A percentile compares a stretch with the other conserved stretches of the same genome.
Evolutionary conservation across 768 basidiomycete genomes (phyloP).

Genomic region (Pleurotus eryngii): DNA sequence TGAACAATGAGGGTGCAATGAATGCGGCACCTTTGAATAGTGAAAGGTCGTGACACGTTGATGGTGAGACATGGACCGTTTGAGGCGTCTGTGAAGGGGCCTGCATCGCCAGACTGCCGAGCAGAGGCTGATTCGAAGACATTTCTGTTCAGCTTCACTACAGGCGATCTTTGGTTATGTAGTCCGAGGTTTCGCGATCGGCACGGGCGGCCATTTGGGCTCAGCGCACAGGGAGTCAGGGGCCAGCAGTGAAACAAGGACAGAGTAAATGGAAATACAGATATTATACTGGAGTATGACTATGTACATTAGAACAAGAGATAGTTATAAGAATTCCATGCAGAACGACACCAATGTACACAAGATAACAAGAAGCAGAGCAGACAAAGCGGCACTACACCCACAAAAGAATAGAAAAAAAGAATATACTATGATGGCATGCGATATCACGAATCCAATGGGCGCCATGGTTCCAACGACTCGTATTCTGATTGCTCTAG

Average conservation of each 20-base stretch:
- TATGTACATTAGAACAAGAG: constrained; percentile 3
- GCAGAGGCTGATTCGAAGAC: constrained; percentile 41
- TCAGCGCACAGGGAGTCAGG: neutral
- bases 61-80: constrained; percentile 66
- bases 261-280: neutral
- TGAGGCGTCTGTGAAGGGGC: constrained; percentile 57
- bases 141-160: constrained; percentile 14
- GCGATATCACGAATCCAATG: constrained; percentile 2
- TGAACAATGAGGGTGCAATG: neutral
- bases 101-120: constrained; percentile 71
- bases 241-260: neutral
- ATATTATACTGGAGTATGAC: neutral
- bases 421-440: constrained; percentile 1
- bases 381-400: neutral
- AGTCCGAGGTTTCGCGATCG: too few species aligned
- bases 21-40: constrained; percentile 64
- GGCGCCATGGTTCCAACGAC: constrained; percentile 15
- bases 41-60: constrained; percentile 72
- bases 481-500: constrained; percentile 16
- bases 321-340: neutral
- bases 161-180: too few species aligned
- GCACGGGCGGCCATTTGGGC: neutral
- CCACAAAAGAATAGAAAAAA: neutral
- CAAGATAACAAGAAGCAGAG: neutral
- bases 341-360: constrained; percentile 4